Base-by-base conservation (phyloP, 163 green algal species). In the Volvox carteri region DNA sequence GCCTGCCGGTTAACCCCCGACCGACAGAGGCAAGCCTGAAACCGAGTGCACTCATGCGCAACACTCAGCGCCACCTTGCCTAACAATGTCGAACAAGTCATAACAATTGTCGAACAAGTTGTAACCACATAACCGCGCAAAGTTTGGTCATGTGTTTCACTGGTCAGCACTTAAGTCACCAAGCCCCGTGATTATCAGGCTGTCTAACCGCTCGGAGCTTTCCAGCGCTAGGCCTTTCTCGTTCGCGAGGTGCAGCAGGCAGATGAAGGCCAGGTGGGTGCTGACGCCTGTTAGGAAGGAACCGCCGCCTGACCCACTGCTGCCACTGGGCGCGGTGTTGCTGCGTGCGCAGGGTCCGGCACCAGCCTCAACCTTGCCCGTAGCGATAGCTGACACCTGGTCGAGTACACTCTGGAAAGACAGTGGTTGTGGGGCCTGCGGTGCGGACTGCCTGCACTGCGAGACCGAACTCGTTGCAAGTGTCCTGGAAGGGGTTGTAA, bases 201-300 rank as follows among this genome's bases (percentile, higher is more conserved):
- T 44, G 86, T 92, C 86, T 42, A 94, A 56, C 30, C 74, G 65
- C 28, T 84, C 85, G 0, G 78, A 56, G 54, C 85, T 91, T 54
- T 30, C 37, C n/a, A 94, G 83, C 16, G 81, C 86, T 88, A 99
- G 94, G n/a, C 94, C 93, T 84, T 98, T 92, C 94, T 99, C 97
- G 85, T 99, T 99, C 35, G 96, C 96, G 62, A 99, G 93, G 89
- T 99, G 97, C 91, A 99, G 95, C 86, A 98, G 74, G 93, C 97
- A 99, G 90, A 99, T 99, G 94, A 99, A 99, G 92, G 94, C 97
- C 60, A 99, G 92, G 91, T 99, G 97, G 60, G 98, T 94, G 9
- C 92, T 97, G 18, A 99, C 84, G 90, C 98, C 96, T 30, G 94
- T 92, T 42, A 95, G 35, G 21, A 74, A 62, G 33, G 2, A 58